Evolutionary conservation across 2,329 filamentous ascomycete genomes (phyloP).

Genomic region (Neonectria hederae): DNA sequence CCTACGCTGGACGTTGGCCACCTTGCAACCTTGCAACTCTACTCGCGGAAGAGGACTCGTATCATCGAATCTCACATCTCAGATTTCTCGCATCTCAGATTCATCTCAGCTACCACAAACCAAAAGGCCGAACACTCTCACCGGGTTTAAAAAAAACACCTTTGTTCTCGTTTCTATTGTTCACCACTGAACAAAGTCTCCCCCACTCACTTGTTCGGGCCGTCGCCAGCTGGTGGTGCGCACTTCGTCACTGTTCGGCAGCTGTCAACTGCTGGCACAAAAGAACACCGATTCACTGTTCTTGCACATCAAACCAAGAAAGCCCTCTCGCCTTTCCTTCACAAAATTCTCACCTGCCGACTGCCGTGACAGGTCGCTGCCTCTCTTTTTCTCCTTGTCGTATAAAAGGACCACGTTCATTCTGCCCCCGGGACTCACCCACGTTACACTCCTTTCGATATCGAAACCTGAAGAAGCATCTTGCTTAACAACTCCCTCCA

Average conservation of each 20-base stretch:
- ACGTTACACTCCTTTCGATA: slow-evolving; percentile 26
- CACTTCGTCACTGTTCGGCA: slow-evolving; percentile 20
- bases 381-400: slow-evolving; percentile 30
- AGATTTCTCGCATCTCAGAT: slow-evolving; percentile 1
- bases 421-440: slow-evolving; percentile 23
- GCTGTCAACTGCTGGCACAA: background rate
- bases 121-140: slow-evolving; percentile 3
- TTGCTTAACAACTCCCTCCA: slow-evolving; percentile 20
- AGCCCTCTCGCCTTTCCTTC: slow-evolving; percentile 9
- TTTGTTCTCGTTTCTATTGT: slow-evolving; percentile 11
- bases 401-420: slow-evolving; percentile 32
- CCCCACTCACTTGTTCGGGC: background rate
- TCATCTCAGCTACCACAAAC: background rate
- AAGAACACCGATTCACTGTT: slow-evolving; percentile 30
- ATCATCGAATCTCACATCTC: background rate
- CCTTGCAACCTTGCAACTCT: background rate
- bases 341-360: slow-evolving; percentile 22
- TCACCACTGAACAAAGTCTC: slow-evolving; percentile 8
- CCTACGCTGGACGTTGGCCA: slow-evolving; percentile 31
- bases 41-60: background rate
- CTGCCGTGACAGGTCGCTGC: slow-evolving; percentile 27
- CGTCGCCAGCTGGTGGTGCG: slow-evolving; percentile 6
- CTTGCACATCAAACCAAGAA: slow-evolving; percentile 25
- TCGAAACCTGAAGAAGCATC: background rate
- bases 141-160: background rate